Percentiles rank a stretch among this genome's conserved stretches.
These are phyloP conservation scores for Canavalia gladiata DNA, from an alignment of 306 rosid genomes.

Conservation along the genomic window DNA sequence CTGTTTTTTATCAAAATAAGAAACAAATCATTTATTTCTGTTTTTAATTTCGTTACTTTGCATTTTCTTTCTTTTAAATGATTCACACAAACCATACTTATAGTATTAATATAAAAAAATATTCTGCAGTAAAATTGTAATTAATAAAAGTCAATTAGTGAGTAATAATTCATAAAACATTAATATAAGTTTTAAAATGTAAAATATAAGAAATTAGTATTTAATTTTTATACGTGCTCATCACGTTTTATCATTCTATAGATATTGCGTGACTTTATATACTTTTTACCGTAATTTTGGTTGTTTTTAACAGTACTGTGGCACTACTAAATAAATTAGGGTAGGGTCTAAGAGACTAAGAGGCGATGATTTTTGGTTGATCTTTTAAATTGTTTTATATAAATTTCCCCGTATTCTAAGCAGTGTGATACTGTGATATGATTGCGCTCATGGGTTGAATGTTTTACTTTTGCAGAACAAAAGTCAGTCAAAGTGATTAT, in stretches of 20 bases:
- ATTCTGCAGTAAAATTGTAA: background rate
- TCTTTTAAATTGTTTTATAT: background rate
- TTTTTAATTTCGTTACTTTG: background rate
- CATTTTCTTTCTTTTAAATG: background rate
- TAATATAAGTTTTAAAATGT: background rate
- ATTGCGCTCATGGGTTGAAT: constrained; percentile 60
- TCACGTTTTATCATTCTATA: background rate
- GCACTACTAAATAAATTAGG: constrained; percentile 3
- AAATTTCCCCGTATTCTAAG: constrained; percentile 48
- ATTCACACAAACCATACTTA: background rate
- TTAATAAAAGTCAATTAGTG: background rate
- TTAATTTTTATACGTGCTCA: background rate
- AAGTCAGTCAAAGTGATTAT: constrained; percentile 64
- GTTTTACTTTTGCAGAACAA: constrained; percentile 59
- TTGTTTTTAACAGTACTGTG: constrained; percentile 30
- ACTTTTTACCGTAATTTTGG: constrained; percentile 45
- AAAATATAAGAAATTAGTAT: background rate
- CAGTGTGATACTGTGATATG: constrained; percentile 55
- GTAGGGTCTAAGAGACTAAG: constrained; percentile 43
- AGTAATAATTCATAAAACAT: background rate
- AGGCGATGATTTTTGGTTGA: constrained; percentile 5
- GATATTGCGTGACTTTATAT: constrained; percentile 22
- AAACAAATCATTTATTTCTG: too few species aligned
- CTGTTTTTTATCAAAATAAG: background rate
- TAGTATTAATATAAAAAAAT: background rate